phyloP scores from a whole-genome alignment of 768 basidiomycete species.

The Mycena sanguinolenta region DNA sequence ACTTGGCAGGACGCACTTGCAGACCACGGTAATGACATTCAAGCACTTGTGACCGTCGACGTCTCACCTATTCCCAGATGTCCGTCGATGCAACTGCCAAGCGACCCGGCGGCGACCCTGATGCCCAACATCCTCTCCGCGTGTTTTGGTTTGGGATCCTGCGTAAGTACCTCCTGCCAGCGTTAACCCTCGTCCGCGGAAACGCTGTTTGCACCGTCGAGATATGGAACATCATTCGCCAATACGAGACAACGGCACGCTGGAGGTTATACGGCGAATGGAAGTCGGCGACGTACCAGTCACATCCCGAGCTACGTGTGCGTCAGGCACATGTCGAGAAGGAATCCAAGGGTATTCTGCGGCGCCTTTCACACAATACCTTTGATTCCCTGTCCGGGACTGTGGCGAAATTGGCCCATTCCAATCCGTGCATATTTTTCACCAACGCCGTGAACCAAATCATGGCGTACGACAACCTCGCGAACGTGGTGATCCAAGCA shows the following conservation, averaged over 20 bases:
- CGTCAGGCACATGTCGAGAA: conserved; percentile 87
- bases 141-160: conserved; percentile 88
- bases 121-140: conserved; percentile 72
- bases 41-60: not conserved
- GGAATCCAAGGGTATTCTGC: conserved; percentile 90
- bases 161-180: conserved; percentile 86
- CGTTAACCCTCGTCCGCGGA: conserved; percentile 85
- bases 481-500: conserved; percentile 89
- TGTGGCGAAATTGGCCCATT: conserved; percentile 93
- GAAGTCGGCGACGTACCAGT: conserved; percentile 79
- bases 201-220: conserved; percentile 93
- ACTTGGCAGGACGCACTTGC: conserved; percentile 77
- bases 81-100: conserved; percentile 73
- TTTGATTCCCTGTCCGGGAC: conserved; percentile 88
- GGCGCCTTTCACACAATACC: conserved; percentile 87
- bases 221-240: conserved; percentile 90
- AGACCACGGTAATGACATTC: conserved; percentile 60
- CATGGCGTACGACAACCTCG: conserved; percentile 96
- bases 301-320: conserved; percentile 84
- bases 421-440: conserved; percentile 95
- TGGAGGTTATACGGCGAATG: conserved; percentile 98
- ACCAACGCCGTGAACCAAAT: conserved; percentile 91
- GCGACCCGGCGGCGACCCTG: conserved; percentile 65
- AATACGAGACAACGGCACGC: conserved; percentile 82
- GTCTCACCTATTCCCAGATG: conserved; percentile 46